A percentile compares a stretch with the other conserved stretches of the same genome.
Conservation (phyloP, 495 filamentous ascomycete species). For the Pseudotulostoma volvatum region DNA sequence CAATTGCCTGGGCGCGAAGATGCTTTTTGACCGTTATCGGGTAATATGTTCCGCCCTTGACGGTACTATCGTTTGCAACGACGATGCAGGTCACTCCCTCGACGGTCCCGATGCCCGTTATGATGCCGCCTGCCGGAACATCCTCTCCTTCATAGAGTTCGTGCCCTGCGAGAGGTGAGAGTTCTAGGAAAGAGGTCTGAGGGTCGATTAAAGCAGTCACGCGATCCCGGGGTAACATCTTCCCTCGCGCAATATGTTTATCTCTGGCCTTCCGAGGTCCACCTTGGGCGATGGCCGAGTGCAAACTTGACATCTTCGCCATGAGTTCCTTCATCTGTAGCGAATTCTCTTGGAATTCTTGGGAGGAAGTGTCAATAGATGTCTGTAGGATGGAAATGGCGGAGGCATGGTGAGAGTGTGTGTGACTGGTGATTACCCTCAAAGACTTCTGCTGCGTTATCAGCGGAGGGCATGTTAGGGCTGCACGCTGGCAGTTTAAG, state of each 20-base stretch:
- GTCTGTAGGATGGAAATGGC: slow-evolving; percentile 67
- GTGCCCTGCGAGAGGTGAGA: slow-evolving; percentile 75
- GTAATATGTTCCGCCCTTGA: slow-evolving; percentile 98
- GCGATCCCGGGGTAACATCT: slow-evolving; percentile 89
- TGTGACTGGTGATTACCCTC: slow-evolving; percentile 49
- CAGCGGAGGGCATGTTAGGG: too few species aligned
- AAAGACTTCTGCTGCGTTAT: too few species aligned
- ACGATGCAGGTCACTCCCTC: slow-evolving; percentile 87
- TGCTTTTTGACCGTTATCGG: slow-evolving; percentile 98
- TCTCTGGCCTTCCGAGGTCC: slow-evolving; percentile 71
- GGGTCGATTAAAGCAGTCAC: slow-evolving; percentile 78
- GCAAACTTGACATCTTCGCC: slow-evolving; percentile 46
- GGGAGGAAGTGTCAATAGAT: slow-evolving; percentile 56
- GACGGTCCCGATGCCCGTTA: slow-evolving; percentile 82
- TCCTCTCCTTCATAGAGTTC: slow-evolving; percentile 75
- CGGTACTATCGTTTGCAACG: slow-evolving; percentile 92
- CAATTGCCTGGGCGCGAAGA: slow-evolving; percentile 79
- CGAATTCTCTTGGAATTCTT: slow-evolving; percentile 71
- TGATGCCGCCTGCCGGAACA: slow-evolving; percentile 77
- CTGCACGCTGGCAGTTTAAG: too few species aligned
- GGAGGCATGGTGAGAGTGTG: slow-evolving; percentile 47
- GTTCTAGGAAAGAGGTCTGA: slow-evolving; percentile 78
- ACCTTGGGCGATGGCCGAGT: slow-evolving; percentile 52
- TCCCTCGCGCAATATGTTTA: slow-evolving; percentile 74
- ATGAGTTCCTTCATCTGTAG: slow-evolving; percentile 60